A percentile compares a stretch with the other conserved stretches of the same genome.
Conservation (phyloP, 371 early-diverging fungal species). For the Umbelopsis sp. region DNA sequence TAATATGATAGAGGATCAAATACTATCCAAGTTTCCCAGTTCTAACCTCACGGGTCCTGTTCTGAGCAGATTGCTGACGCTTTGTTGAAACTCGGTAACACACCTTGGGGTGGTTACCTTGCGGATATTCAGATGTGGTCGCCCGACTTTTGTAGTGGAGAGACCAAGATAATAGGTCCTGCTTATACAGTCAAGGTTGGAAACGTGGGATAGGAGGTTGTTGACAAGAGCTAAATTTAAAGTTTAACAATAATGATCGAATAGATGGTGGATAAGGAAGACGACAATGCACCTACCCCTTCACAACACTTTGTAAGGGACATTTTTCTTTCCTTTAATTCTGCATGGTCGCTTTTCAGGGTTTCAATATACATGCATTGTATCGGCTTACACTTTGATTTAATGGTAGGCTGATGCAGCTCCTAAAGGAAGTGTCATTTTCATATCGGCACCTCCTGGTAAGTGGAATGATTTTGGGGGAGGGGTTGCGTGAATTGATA, state of each 20-base stretch:
- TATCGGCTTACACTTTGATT: conserved; percentile 25
- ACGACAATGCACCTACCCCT: conserved; percentile 48
- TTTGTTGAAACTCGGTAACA: conserved; percentile 61
- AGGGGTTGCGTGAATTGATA: too few species aligned
- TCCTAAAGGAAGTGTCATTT: conserved; percentile 61
- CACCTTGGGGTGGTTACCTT: conserved; percentile 65
- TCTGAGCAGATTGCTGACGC: conserved; percentile 67
- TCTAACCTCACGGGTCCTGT: not conserved
- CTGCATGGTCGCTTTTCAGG: conserved; percentile 12
- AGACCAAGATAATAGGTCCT: conserved; percentile 70
- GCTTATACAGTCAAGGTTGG: conserved; percentile 77
- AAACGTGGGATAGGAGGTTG: not conserved
- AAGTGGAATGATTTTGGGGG: conserved; percentile 10
- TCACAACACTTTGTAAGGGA: conserved; percentile 63
- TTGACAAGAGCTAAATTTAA: not conserved
- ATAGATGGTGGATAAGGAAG: conserved; percentile 57
- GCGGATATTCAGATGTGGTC: conserved; percentile 71
- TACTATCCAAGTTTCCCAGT: not conserved
- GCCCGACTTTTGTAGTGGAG: conserved; percentile 60
- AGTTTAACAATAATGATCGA: conserved; percentile 7
- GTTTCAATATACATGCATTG: not conserved
- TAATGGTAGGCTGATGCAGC: conserved; percentile 57
- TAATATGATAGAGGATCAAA: conserved; percentile 1
- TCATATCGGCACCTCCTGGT: conserved; percentile 69
- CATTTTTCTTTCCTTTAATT: too few species aligned